Percentiles rank a stretch among this genome's conserved stretches.
These are phyloP conservation scores for Stellera chamaejasme DNA, from an alignment of 345 rosid species.

Conservation along the genomic window DNA sequence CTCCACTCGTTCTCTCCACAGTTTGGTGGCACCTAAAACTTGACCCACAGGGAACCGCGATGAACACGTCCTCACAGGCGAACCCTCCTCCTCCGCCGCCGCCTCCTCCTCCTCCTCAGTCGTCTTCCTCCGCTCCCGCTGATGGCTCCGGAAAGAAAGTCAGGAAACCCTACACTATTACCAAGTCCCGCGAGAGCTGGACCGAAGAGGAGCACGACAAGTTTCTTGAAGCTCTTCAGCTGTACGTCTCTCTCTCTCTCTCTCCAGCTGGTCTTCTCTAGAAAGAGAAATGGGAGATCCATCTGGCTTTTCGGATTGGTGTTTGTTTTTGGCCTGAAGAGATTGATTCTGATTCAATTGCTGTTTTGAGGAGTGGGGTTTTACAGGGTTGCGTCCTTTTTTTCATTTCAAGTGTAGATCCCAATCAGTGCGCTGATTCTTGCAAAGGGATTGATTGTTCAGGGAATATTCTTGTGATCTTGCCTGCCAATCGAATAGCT, in stretches of 20 bases:
- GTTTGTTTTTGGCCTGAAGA: neutral
- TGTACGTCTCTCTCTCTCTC: constrained; percentile 29
- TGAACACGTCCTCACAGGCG: constrained; percentile 32
- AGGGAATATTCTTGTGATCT: too few relatives aligned
- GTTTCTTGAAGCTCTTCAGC: constrained; percentile 95
- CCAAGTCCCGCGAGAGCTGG: constrained; percentile 99
- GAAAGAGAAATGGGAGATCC: neutral
- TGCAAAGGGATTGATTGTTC: too few relatives aligned
- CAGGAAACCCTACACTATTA: constrained; percentile 95
- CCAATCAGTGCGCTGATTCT: too few relatives aligned
- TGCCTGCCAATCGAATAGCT: too few relatives aligned
- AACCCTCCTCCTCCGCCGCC: constrained; percentile 23
- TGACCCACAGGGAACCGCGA: constrained; percentile 1
- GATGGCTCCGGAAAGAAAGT: constrained; percentile 60
- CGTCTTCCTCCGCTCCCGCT: constrained; percentile 19
- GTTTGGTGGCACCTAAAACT: constrained; percentile 1
- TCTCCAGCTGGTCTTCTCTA: too few relatives aligned
- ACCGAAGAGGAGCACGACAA: constrained; percentile 97
- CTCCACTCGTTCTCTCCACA: neutral
- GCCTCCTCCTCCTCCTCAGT: constrained; percentile 30
- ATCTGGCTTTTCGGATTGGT: neutral
- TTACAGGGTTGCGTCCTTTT: neutral
- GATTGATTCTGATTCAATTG: neutral
- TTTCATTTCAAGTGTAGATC: neutral
- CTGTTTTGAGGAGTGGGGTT: neutral